Percentiles rank a stretch among this genome's conserved stretches.
phyloP scores from a whole-genome alignment of 176 grass and related monocot species.

The Cenchrus purpureus region DNA sequence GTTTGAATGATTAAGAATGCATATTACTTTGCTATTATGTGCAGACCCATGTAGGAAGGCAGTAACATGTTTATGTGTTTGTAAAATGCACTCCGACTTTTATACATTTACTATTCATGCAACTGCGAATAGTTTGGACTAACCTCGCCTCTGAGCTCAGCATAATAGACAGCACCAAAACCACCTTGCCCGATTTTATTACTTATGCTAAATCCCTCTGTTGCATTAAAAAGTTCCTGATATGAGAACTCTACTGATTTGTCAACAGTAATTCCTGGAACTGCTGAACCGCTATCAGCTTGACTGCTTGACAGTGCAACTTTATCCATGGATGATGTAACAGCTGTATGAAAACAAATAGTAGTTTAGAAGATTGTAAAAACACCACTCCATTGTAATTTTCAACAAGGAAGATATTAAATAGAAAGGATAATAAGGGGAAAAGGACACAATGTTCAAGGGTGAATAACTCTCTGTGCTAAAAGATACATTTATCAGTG shows the following conservation, averaged over 20 bases:
- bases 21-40: background rate
- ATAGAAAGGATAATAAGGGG: background rate
- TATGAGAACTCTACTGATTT: conserved; percentile 95
- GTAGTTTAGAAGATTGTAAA: conserved; percentile 38
- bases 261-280: conserved; percentile 73
- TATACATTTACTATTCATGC: conserved; percentile 13
- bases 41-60: background rate
- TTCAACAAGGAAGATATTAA: conserved; percentile 19
- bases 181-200: conserved; percentile 98
- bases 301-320: conserved; percentile 28
- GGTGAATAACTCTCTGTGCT: conserved; percentile 1
- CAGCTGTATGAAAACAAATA: conserved; percentile 35
- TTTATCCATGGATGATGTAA: conserved; percentile 44
- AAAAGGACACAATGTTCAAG: conserved; percentile 2
- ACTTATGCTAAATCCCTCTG: conserved; percentile 84
- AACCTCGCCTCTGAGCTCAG: conserved; percentile 96
- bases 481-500: background rate
- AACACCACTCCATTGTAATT: conserved; percentile 4
- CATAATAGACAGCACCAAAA: conserved; percentile 74
- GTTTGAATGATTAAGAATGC: conserved; percentile 24
- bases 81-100: conserved; percentile 3
- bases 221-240: conserved; percentile 85
- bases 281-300: conserved; percentile 44
- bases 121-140: conserved; percentile 37
- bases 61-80: background rate